phyloP scores from a whole-genome alignment of 2,329 filamentous ascomycete genomes.

The Penicillium occitanis region DNA sequence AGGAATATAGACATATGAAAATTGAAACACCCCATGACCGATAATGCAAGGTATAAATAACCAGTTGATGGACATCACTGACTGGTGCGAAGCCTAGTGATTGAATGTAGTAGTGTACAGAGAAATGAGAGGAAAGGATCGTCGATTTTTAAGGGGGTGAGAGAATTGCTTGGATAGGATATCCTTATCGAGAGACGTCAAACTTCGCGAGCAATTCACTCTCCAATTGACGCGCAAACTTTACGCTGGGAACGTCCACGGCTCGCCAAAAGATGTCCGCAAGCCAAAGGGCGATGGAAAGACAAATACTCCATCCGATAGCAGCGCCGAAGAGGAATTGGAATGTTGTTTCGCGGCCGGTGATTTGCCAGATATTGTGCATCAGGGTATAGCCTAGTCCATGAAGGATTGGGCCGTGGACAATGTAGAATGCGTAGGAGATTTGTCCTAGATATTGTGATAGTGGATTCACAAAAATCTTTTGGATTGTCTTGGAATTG shows the following conservation, averaged over 20 bases:
- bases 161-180: not conserved
- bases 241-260: conserved; percentile 54
- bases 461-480: conserved; percentile 41
- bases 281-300: conserved; percentile 52
- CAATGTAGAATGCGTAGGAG: conserved; percentile 50
- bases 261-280: conserved; percentile 61
- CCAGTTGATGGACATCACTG: not conserved
- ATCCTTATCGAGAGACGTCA: not conserved
- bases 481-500: conserved; percentile 42
- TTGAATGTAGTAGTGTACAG: not conserved
- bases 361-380: conserved; percentile 42
- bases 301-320: conserved; percentile 41
- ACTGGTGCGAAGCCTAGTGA: not conserved
- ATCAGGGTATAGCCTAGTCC: conserved; percentile 46
- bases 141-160: not conserved
- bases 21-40: not conserved
- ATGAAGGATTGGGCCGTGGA: conserved; percentile 48
- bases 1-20: not conserved
- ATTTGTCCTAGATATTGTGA: conserved; percentile 51
- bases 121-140: not conserved
- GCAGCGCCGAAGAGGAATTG: conserved; percentile 43
- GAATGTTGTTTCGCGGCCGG: conserved; percentile 41
- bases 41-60: not conserved
- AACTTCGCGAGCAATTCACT: conserved; percentile 30
- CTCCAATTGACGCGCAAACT: conserved; percentile 54